Conservation (phyloP, 257 asterid genomes). For the Gentiana macrophylla region DNA sequence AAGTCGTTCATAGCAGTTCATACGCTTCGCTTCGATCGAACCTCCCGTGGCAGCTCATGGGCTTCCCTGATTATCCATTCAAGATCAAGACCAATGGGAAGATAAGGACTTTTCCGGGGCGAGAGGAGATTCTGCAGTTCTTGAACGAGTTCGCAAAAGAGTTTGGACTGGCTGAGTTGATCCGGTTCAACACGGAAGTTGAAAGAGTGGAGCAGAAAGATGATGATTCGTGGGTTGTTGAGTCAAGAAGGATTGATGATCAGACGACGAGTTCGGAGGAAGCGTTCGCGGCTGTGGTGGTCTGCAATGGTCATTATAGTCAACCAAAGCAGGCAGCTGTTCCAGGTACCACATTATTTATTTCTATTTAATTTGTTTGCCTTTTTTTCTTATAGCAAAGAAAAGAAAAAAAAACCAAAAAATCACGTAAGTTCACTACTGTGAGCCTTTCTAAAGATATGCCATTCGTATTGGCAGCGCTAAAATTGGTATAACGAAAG, state of each 20-base stretch:
- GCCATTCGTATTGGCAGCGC: too few relatives aligned
- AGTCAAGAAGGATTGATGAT: slow-evolving; percentile 15
- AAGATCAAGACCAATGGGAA: slow-evolving; percentile 1
- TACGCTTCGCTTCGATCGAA: slow-evolving; percentile 9
- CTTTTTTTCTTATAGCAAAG: too few relatives aligned
- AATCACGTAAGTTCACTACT: too few relatives aligned
- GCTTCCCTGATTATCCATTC: slow-evolving; percentile 11
- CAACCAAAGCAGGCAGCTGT: slow-evolving; percentile 14
- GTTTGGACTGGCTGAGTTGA: slow-evolving; percentile 28
- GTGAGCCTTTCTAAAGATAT: too few relatives aligned
- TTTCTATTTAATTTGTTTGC: neutral
- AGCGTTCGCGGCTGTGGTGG: slow-evolving; percentile 15
- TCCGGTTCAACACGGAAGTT: slow-evolving; percentile 32
- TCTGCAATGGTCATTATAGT: slow-evolving; percentile 26
- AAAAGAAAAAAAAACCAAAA: too few relatives aligned
- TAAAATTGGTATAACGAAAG: too few relatives aligned
- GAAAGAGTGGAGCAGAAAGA: slow-evolving; percentile 30
- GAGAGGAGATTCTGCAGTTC: slow-evolving; percentile 10
- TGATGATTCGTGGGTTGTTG: slow-evolving; percentile 35
- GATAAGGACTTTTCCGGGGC: slow-evolving; percentile 8
- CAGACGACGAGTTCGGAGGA: slow-evolving; percentile 2
- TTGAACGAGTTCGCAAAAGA: slow-evolving; percentile 35
- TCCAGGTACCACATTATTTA: slow-evolving; percentile 13
- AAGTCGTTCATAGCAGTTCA: slow-evolving; percentile 11
- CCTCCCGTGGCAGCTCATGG: slow-evolving; percentile 9